phyloP scores from a whole-genome alignment of 2,329 filamentous ascomycete species.

The Aureobasidium vineae region DNA sequence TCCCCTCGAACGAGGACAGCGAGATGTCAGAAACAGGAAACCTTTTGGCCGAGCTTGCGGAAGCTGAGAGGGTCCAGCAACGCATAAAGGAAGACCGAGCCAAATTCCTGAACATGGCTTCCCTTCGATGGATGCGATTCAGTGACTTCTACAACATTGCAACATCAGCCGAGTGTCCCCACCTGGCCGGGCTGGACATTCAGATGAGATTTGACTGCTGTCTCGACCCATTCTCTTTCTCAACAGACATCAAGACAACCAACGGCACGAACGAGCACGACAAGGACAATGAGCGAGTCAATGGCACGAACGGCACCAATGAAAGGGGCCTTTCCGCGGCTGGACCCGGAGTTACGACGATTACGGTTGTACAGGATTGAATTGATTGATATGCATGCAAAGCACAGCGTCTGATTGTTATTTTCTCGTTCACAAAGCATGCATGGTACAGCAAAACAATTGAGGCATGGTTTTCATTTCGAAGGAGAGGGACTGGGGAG shows the following conservation, averaged over 20 bases:
- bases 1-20: constrained; percentile 1
- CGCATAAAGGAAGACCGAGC: constrained; percentile 26
- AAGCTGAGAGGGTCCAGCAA: constrained; percentile 24
- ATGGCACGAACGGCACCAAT: constrained; percentile 21
- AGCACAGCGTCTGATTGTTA: constrained; percentile 21
- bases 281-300: constrained; percentile 8
- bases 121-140: constrained; percentile 28
- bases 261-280: constrained; percentile 18
- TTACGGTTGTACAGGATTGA: constrained; percentile 27
- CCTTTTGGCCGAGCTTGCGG: constrained; percentile 24
- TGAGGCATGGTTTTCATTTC: not conserved
- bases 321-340: constrained; percentile 9
- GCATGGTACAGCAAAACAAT: constrained; percentile 2
- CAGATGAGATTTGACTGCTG: constrained; percentile 25
- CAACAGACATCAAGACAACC: constrained; percentile 5
- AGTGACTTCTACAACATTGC: constrained; percentile 28
- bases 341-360: constrained; percentile 27
- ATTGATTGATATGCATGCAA: constrained; percentile 16
- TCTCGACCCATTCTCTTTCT: constrained; percentile 15
- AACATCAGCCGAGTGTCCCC: constrained; percentile 17
- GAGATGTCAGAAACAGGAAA: constrained; percentile 6
- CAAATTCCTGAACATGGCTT: constrained; percentile 27
- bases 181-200: constrained; percentile 1
- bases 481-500: not conserved
- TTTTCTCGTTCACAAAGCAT: constrained; percentile 5